A percentile compares a stretch with the other conserved stretches of the same genome.
Conservation (phyloP, 305 asterid genomes). For the Solanum chacoense region DNA sequence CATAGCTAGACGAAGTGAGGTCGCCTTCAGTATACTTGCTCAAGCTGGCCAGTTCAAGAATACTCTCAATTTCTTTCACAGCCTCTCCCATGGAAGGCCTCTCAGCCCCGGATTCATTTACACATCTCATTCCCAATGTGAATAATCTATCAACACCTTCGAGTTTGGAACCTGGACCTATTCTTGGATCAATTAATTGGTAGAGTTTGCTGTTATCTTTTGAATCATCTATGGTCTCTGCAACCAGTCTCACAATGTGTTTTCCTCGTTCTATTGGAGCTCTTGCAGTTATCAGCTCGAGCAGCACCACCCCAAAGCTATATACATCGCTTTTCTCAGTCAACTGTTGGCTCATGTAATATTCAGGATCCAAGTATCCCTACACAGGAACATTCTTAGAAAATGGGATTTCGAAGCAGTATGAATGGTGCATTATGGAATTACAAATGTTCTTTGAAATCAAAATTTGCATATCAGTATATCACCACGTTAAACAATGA, state of each 20-base stretch:
- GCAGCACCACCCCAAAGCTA: conserved; percentile 78
- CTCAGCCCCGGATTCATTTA: conserved; percentile 31
- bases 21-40: conserved; percentile 9
- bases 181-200: conserved; percentile 39
- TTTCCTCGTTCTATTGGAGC: conserved; percentile 72
- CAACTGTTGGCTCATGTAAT: conserved; percentile 81
- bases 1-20: conserved; percentile 19
- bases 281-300: conserved; percentile 61
- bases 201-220: conserved; percentile 19
- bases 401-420: background rate
- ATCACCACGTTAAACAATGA: background rate
- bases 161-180: conserved; percentile 29
- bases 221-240: conserved; percentile 27
- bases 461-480: background rate
- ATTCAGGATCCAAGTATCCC: conserved; percentile 99
- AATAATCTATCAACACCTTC: conserved; percentile 30
- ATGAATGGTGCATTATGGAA: background rate
- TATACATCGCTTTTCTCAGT: conserved; percentile 86
- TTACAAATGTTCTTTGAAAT: background rate
- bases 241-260: conserved; percentile 64
- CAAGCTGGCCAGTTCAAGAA: conserved; percentile 22
- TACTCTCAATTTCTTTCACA: conserved; percentile 54
- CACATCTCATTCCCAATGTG: conserved; percentile 57
- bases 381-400: conserved; percentile 7
- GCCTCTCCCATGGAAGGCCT: conserved; percentile 71